Percentiles rank a stretch among this genome's conserved stretches.
phyloP scores from a whole-genome alignment of 768 basidiomycete species.

The Chalciporus sphaerocephalus region DNA sequence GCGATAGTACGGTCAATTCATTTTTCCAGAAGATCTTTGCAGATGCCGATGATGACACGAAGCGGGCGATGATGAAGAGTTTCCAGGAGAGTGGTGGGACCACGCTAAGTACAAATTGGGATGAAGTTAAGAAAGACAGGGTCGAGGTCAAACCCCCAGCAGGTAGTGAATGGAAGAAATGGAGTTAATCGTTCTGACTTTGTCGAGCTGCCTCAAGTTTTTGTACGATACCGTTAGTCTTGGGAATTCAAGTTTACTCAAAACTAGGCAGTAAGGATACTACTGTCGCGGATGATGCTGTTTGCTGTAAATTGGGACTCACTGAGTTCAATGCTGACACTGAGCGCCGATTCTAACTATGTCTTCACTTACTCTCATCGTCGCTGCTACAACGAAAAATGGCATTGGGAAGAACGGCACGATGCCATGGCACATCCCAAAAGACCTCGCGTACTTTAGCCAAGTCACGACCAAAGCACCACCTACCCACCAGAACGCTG shows the following conservation, averaged over 20 bases:
- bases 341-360: constrained; percentile 30
- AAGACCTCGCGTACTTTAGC: constrained; percentile 93
- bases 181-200: constrained; percentile 41
- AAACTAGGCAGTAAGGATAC: too few species aligned
- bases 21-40: constrained; percentile 92
- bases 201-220: too few species aligned
- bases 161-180: constrained; percentile 82
- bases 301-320: too few species aligned
- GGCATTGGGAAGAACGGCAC: constrained; percentile 78
- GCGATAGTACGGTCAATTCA: constrained; percentile 78
- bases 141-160: constrained; percentile 80
- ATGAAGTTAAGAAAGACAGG: constrained; percentile 66
- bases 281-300: too few species aligned
- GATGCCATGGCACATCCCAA: constrained; percentile 86
- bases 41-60: constrained; percentile 89
- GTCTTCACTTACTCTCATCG: constrained; percentile 82
- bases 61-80: constrained; percentile 96
- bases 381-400: constrained; percentile 82
- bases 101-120: constrained; percentile 94
- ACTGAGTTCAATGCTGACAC: neutral
- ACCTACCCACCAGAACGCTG: constrained; percentile 56
- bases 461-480: constrained; percentile 64
- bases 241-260: too few species aligned
- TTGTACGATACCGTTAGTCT: neutral
- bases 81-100: constrained; percentile 95